Conservation (phyloP, 108 stramenopile genomes). For the Parmales sp. region DNA sequence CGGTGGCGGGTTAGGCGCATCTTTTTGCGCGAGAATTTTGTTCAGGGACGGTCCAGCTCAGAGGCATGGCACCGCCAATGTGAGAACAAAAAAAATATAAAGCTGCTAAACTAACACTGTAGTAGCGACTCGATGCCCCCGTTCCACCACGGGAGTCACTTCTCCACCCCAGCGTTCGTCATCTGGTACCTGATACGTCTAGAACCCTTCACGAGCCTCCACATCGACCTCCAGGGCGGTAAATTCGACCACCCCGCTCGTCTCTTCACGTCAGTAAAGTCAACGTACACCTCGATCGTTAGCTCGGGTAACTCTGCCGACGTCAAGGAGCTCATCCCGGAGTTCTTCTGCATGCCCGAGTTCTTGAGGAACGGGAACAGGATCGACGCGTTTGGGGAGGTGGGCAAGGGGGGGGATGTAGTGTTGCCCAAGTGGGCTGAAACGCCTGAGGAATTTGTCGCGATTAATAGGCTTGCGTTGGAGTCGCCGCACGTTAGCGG, state of each 20-base stretch:
- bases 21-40: too few species aligned
- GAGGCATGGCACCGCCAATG: too few species aligned
- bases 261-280: conserved; percentile 68
- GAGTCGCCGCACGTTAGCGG: conserved; percentile 78
- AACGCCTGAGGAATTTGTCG: conserved; percentile 76
- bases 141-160: conserved; percentile 51
- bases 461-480: conserved; percentile 72
- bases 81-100: too few species aligned
- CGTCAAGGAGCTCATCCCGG: conserved; percentile 94
- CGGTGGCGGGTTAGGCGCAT: too few species aligned
- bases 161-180: conserved; percentile 94
- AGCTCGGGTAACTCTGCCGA: conserved; percentile 83
- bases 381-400: conserved; percentile 76
- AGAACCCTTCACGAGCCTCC: conserved; percentile 40
- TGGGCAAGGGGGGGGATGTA: conserved; percentile 80
- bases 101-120: conserved; percentile 11
- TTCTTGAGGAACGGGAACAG: conserved; percentile 82
- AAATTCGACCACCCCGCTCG: conserved; percentile 96
- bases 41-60: too few species aligned
- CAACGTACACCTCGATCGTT: conserved; percentile 67
- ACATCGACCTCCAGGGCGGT: conserved; percentile 40
- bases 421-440: conserved; percentile 79
- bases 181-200: conserved; percentile 86
- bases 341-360: conserved; percentile 80
- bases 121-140: conserved; percentile 18